Base-by-base conservation (phyloP, 371 early-diverging fungal genomes). In the Rhizopus microsporus region DNA sequence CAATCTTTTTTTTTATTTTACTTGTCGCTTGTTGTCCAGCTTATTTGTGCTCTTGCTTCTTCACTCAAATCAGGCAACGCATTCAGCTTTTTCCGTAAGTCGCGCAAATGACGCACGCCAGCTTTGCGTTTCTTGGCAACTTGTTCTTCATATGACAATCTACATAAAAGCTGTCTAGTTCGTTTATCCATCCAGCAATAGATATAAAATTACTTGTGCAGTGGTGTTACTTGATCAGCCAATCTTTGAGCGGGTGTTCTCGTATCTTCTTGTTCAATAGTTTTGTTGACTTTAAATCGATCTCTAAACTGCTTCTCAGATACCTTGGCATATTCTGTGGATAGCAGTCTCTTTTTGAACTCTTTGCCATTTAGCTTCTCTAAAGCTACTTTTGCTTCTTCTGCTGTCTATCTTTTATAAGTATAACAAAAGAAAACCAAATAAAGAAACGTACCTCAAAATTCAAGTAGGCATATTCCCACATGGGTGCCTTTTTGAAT, bases 221-320 rank as follows among this genome's bases (percentile, higher is more conserved):
- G 60, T 7, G 90, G 89, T 5, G 89, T 88, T 12, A 88, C 85
- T 75, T 90, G 89, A 69, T 88, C 88, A 13, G 83, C 83, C 30
- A 91, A 65, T 32, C 65, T 71, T 65, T 91, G 87, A 31, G 75
- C 68, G 7, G 84, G 84, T 13, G 87, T 73, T 47, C 82, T 68
- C 1, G 66, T 52, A 50, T 84, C 82, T 38, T 77, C 80, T 10
- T 51, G 5, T 13, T 17, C 37, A 17, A 30, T 17, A 15, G 49
- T 50, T 29, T 54, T 53, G 9, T 61, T 61, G 5, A 46, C 31
- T 35, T 54, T 53, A 7, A 58, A 61, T 30, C 52, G 16, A 6
- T 37, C 10, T 45, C 59, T 43, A 42, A 54, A 51, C 1, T 33
- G 16, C 13, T 57, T 34, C 42, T 67, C 55, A 5, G 62, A 46